Conservation (phyloP, 225 moss, liverwort and hornwort genomes). For the Physcomitrellopsis africana region DNA sequence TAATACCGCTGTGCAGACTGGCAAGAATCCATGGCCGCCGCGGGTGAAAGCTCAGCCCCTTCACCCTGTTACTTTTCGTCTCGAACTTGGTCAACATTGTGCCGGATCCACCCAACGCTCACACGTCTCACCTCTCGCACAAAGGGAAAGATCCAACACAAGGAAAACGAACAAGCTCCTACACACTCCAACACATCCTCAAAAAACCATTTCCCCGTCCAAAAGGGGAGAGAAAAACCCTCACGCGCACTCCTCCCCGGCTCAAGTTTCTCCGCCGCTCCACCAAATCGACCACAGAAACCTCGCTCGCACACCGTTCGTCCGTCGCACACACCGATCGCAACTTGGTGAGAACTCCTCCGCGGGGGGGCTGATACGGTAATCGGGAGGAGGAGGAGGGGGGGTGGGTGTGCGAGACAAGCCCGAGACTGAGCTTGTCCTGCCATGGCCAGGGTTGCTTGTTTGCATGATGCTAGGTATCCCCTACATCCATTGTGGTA, state of each 20-base stretch:
- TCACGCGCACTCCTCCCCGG: neutral
- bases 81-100: conserved; percentile 98
- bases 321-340: conserved; percentile 29
- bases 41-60: conserved; percentile 98
- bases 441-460: conserved; percentile 34
- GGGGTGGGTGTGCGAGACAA: neutral
- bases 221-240: conserved; percentile 21
- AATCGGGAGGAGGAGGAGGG: conserved; percentile 10
- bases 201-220: neutral
- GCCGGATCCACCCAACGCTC: conserved; percentile 34
- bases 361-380: conserved; percentile 11
- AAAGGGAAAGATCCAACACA: conserved; percentile 24
- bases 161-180: neutral
- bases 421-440: conserved; percentile 12
- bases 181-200: conserved; percentile 16
- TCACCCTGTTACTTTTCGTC: conserved; percentile 99
- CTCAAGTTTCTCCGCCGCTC: conserved; percentile 26
- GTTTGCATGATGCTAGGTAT: conserved; percentile 1
- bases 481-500: conserved; percentile 8
- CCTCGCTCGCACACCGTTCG: neutral
- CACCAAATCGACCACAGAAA: conserved; percentile 28
- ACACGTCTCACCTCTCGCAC: neutral
- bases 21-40: conserved; percentile 98
- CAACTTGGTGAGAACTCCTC: conserved; percentile 22
- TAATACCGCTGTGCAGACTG: conserved; percentile 96